Base-by-base conservation (phyloP, 2,329 filamentous ascomycete genomes). In the Thielaviopsis ethacetica region DNA sequence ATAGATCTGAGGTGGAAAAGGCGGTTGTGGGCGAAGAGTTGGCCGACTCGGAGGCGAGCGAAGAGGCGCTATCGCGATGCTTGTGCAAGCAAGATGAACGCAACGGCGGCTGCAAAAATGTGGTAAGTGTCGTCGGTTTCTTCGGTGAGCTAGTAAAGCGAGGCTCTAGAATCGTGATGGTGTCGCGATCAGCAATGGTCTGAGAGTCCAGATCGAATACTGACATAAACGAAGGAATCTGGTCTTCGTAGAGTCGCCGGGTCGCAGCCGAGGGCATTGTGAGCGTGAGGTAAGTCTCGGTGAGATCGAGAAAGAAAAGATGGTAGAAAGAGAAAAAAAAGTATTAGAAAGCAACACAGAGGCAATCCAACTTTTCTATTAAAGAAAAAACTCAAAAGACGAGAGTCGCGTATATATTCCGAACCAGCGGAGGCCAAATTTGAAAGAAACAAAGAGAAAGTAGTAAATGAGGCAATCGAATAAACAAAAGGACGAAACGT, bases 11-110 rank as follows among this genome's bases (percentile, higher is more conserved):
- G 21, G 89, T 95, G 5, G 90, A 95, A 55, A 93, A 81, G 1
- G 91, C 95, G 3, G 91, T 96, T 7, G 91, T 97, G 1, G 93
- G 93, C 9, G 91, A 97, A 22, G 91, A 95, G 67, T 95, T 91
- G 50, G 88, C 88, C 1, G 93, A 97, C 63, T 88, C 88, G 17
- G 86, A 88, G 58, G 79, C 79, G 63, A 86, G 84, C 2, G 86
- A 88, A 7, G 85, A 91, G n/a, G 82, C 85, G 72, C 85, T 89
- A 68, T 88, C 81, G 68, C 83, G 79, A 68, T 88, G 85, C 67
- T 84, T 82, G 71, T 89, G 86, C 63, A 75, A 74, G 62, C 73
- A 67, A 64, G 79, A 76, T 3, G 72, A 66, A 34, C 72, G 67
- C 57, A 79, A 67, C 58, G 76, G 56, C 19, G 71, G 62, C 61